Base-by-base conservation (phyloP, 2,329 filamentous ascomycete genomes). In the Pseudohalonectria lignicola region DNA sequence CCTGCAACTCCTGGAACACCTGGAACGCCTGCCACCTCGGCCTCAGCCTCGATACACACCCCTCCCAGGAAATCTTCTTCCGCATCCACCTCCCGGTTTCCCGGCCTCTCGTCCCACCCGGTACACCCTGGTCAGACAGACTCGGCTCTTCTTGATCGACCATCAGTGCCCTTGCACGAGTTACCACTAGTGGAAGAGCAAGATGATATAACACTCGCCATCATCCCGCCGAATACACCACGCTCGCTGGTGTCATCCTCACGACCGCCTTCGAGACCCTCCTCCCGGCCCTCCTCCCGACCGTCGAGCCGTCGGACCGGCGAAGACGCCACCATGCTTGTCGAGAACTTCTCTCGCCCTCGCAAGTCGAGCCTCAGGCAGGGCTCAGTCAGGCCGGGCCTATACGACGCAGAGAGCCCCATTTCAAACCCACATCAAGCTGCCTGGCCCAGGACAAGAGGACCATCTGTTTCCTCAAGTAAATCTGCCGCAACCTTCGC, bases 281-380 rank as follows among this genome's bases (percentile, higher is more conserved):
- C 54, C 50, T 55, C 43, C 26, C 47, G 49, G 18, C 21, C 33
- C 11, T 35, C 33, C 19, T 32, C 36, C 11, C 36, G 36, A 19
- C 19, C 36, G 19, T 37, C 36, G n/a, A 31, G 28, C 29, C n/a
- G 36, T 29, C 28, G 36, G 9, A 12, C 19, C 15, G 36, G 13
- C 6, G 36, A 31, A 18, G 36, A 37, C 5, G 15, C 19, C 13
- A 15, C 50, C 37, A 55, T 59, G 45, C 50, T 53, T 33, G 60
- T 73, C 33, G 67, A 68, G 48, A 77, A 77, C 53, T 77, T 77
- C 51, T 77, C 73, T n/a, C 64, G 73, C 29, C 73, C 73, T 31
- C 62, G 73, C 41, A 73, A 72, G 43, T 57, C 62, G 29, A 76
- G 72, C 51, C 61, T 71, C 42, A 30, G 29, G 18, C 36, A 26